A percentile compares a stretch with the other conserved stretches of the same genome.
Evolutionary conservation across 2,329 filamentous ascomycete genomes (phyloP).

Genomic region (Pyrenochaeta sp.): DNA sequence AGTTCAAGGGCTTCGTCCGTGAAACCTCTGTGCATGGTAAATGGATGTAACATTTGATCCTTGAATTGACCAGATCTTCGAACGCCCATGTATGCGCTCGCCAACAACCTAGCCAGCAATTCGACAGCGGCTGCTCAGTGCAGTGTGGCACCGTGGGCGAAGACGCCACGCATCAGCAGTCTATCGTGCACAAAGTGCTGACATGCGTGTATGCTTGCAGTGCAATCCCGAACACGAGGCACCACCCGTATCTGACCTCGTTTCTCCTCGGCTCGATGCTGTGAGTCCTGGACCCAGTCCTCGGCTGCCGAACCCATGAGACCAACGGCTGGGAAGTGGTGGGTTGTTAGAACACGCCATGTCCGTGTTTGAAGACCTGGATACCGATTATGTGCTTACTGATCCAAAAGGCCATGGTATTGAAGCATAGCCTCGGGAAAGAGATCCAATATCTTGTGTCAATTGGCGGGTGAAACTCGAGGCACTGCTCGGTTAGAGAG

Average conservation of each 20-base stretch:
- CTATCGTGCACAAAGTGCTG: conserved; percentile 3
- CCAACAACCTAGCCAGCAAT: too few species aligned
- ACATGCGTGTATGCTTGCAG: neutral
- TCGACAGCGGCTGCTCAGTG: too few species aligned
- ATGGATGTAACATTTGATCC: too few species aligned
- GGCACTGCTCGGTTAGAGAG: neutral
- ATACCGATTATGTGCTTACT: neutral
- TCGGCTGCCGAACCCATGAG: too few species aligned
- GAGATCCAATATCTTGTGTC: neutral
- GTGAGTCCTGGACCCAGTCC: neutral
- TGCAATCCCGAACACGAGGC: neutral
- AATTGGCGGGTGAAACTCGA: neutral
- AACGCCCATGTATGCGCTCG: too few species aligned
- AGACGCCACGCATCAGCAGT: neutral
- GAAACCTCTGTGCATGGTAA: too few species aligned
- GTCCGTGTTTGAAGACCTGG: neutral
- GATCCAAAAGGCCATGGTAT: neutral
- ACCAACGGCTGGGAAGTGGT: too few species aligned
- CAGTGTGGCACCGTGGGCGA: too few species aligned
- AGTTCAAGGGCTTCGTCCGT: too few species aligned
- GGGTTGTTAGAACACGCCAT: neutral
- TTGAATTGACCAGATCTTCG: too few species aligned
- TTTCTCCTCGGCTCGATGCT: neutral
- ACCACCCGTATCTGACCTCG: neutral
- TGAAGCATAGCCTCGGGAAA: neutral